Evolutionary conservation across 371 early-diverging fungal genomes (phyloP).

Genomic region (Mortierella sp.): DNA sequence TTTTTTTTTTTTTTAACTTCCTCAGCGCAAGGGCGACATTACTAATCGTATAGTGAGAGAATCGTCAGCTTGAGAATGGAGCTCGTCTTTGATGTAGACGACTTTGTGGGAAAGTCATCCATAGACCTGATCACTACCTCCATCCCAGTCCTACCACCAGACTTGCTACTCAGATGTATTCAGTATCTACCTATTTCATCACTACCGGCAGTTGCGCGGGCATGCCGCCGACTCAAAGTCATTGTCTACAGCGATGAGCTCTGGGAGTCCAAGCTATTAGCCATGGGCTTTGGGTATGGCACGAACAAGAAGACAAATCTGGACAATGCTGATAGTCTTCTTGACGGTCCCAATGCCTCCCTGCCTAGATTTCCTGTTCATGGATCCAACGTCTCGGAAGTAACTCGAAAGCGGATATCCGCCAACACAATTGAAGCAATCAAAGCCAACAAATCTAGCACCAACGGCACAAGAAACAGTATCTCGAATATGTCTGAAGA

Average conservation of each 20-base stretch:
- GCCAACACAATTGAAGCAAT: conserved; percentile 38
- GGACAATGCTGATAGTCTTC: conserved; percentile 7
- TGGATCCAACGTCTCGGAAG: conserved; percentile 34
- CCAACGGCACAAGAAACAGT: conserved; percentile 18
- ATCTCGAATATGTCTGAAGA: conserved; percentile 39
- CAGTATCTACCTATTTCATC: conserved; percentile 64
- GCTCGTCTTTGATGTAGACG: conserved; percentile 51
- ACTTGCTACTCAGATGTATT: conserved; percentile 63
- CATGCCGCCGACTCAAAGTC: conserved; percentile 73
- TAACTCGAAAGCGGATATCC: conserved; percentile 39
- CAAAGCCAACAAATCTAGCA: background rate
- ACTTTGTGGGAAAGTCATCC: conserved; percentile 36
- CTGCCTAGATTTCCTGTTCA: conserved; percentile 47
- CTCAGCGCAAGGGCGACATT: too few species aligned
- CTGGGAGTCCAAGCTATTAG: conserved; percentile 66
- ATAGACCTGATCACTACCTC: conserved; percentile 51
- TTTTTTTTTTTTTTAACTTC: too few species aligned
- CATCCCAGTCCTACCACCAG: conserved; percentile 59
- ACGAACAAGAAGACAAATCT: background rate
- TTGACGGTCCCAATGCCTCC: conserved; percentile 37
- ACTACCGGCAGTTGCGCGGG: conserved; percentile 63
- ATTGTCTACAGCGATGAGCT: conserved; percentile 75
- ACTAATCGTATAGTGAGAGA: too few species aligned
- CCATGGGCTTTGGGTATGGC: conserved; percentile 51
- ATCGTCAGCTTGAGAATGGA: conserved; percentile 31